These are phyloP conservation scores for Erysimum cheiranthoides DNA, from an alignment of 345 rosid species.

Conservation along the genomic window DNA sequence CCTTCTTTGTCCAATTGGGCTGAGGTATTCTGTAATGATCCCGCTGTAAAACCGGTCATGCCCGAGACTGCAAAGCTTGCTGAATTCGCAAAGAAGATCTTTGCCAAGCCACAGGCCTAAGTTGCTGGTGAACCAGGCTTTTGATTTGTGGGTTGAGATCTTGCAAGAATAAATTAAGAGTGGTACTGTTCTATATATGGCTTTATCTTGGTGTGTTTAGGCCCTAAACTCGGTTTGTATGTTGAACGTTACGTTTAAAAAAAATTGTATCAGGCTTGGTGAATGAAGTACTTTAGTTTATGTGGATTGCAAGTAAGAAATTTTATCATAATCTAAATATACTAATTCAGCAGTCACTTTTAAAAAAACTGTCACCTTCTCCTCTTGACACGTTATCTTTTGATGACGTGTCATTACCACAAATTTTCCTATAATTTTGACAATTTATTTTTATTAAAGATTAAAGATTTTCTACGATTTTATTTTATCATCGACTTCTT, in stretches of 20 bases:
- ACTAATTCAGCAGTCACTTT: too few species aligned
- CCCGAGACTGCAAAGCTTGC: constrained; percentile 73
- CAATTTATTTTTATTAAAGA: too few species aligned
- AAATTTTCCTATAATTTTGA: too few species aligned
- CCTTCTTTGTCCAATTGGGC: constrained; percentile 72
- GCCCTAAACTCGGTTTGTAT: neutral
- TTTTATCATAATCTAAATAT: too few species aligned
- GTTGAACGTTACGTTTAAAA: constrained; percentile 3
- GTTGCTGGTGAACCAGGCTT: constrained; percentile 5
- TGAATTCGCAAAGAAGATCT: constrained; percentile 51
- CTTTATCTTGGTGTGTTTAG: neutral
- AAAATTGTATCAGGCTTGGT: neutral
- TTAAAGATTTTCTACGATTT: too few species aligned
- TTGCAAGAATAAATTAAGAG: constrained; percentile 32
- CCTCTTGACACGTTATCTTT: too few species aligned
- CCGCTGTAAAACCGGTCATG: constrained; percentile 67
- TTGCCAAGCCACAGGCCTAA: constrained; percentile 38
- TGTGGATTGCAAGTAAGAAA: neutral
- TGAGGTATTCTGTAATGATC: constrained; percentile 57
- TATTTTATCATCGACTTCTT: too few species aligned
- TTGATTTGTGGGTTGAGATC: constrained; percentile 11
- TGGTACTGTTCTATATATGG: constrained; percentile 6
- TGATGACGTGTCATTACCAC: too few species aligned
- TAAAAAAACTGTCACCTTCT: too few species aligned
- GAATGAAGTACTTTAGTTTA: constrained; percentile 7